phyloP scores from a whole-genome alignment of 78 protist genomes.

The Dictyostelium firmibasis region DNA sequence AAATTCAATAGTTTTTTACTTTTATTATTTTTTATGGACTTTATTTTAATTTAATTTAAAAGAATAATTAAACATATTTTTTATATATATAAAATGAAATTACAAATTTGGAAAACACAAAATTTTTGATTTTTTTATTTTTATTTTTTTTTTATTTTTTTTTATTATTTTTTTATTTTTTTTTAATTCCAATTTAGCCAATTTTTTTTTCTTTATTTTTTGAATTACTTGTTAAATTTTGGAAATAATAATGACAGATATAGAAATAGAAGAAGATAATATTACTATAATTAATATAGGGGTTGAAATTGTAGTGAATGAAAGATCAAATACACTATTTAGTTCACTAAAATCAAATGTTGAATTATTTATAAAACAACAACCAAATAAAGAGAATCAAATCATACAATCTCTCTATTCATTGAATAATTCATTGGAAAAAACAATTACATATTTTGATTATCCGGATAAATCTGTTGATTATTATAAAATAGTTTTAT shows the following conservation, averaged over 20 bases:
- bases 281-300: background rate
- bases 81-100: no score
- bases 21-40: no score
- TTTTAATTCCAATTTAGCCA: background rate
- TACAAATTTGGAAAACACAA: no score
- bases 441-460: background rate
- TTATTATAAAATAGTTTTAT: background rate
- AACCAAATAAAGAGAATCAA: background rate
- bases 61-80: no score
- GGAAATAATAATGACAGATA: background rate
- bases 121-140: no score
- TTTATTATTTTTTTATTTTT: no score
- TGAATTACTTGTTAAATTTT: no score
- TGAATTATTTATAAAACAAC: background rate
- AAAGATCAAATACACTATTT: slow-evolving; percentile 2
- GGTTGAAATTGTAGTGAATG: slow-evolving; percentile 4
- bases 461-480: background rate
- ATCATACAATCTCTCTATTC: background rate
- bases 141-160: background rate
- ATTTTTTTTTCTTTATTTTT: no score
- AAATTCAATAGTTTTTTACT: no score
- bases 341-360: background rate
- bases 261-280: background rate
- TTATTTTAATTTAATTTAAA: no score
- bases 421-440: background rate